Conservation (phyloP, 148 eudicot species). For the Vaccinium myrtillus region DNA sequence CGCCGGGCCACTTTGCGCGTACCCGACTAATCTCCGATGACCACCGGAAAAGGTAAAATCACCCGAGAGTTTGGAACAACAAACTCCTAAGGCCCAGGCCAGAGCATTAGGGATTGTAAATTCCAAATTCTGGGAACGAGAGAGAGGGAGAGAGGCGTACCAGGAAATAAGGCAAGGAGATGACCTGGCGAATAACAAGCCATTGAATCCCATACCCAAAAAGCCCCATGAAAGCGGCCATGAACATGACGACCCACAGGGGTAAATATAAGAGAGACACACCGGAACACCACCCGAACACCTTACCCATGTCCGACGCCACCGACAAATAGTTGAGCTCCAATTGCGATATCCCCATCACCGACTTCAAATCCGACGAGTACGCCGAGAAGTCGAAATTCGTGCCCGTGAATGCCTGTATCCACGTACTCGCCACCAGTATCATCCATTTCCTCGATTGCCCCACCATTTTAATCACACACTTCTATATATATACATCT, state of each 20-base stretch:
- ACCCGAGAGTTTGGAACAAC: too few species aligned
- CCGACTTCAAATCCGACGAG: slow-evolving; percentile 64
- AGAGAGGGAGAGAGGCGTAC: slow-evolving; percentile 30
- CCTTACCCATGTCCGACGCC: slow-evolving; percentile 84
- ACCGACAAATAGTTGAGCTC: slow-evolving; percentile 70
- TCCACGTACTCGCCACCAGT: slow-evolving; percentile 66
- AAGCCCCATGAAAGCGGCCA: slow-evolving; percentile 62
- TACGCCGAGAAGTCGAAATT: slow-evolving; percentile 87
- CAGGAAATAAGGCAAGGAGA: slow-evolving; percentile 66
- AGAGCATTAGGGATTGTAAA: too few species aligned
- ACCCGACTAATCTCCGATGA: too few species aligned
- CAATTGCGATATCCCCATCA: slow-evolving; percentile 61
- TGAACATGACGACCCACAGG: slow-evolving; percentile 52
- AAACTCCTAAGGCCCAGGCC: too few species aligned
- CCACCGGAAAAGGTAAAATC: too few species aligned
- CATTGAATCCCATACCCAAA: slow-evolving; percentile 74
- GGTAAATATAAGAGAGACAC: slow-evolving; percentile 63
- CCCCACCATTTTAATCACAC: slow-evolving; percentile 28
- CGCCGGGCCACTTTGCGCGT: too few species aligned
- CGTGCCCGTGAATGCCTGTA: slow-evolving; percentile 85
- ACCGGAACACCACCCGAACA: slow-evolving; percentile 83
- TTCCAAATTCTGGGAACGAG: neutral
- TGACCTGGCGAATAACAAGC: slow-evolving; percentile 43
- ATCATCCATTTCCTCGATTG: slow-evolving; percentile 71
- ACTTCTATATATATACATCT: neutral